These are phyloP conservation scores for Pouteria glomerata DNA, from an alignment of 148 eudicot genomes.

Conservation along the genomic window DNA sequence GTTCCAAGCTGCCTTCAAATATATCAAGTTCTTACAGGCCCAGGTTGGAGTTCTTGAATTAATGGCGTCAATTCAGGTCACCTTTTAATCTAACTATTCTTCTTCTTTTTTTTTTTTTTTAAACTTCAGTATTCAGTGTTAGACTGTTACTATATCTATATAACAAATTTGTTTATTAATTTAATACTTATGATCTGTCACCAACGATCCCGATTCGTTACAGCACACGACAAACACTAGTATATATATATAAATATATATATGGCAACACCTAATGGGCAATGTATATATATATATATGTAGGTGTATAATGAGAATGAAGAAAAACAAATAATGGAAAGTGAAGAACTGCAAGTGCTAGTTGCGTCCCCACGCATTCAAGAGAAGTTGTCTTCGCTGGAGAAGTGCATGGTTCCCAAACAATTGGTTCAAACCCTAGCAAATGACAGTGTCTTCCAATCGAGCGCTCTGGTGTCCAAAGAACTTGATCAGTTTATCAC, in stretches of 20 bases:
- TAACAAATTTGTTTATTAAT: no score
- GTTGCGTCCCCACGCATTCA: conserved; percentile 43
- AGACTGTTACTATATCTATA: no score
- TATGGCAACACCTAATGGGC: no score
- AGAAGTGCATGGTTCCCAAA: conserved; percentile 54
- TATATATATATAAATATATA: no score
- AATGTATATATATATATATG: no score
- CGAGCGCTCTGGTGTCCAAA: conserved; percentile 5
- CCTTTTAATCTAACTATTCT: neutral
- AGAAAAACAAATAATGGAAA: conserved; percentile 15
- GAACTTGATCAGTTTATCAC: conserved; percentile 13
- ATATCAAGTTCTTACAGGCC: conserved; percentile 62
- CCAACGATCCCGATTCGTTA: no score
- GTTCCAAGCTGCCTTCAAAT: conserved; percentile 62
- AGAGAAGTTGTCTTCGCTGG: conserved; percentile 60
- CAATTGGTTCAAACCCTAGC: conserved; percentile 19
- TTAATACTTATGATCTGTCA: no score
- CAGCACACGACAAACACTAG: no score
- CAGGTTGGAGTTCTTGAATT: conserved; percentile 54
- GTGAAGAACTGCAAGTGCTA: conserved; percentile 33
- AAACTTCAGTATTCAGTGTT: no score
- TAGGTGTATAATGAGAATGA: no score
- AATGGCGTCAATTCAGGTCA: conserved; percentile 16
- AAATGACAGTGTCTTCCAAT: conserved; percentile 9
- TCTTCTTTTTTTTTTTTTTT: neutral